Evolutionary conservation across 768 basidiomycete genomes (phyloP).

Genomic region (Lentinula sp.): DNA sequence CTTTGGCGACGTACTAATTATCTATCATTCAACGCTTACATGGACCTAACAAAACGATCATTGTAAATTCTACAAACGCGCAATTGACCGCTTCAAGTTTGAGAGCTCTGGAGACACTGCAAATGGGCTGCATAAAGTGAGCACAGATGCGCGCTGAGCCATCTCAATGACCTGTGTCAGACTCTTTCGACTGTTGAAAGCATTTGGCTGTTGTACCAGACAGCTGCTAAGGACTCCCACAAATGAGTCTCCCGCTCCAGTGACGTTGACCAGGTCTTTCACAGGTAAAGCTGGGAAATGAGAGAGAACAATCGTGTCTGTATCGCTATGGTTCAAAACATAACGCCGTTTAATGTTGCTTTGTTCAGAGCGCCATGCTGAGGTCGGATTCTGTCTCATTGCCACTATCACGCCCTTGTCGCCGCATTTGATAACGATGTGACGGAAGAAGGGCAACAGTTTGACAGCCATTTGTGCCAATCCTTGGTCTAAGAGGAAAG

Average conservation of each 20-base stretch:
- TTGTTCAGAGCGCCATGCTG: slow-evolving; percentile 44
- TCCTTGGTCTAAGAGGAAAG: slow-evolving; percentile 65
- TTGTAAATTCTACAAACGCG: background rate
- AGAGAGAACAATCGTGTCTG: slow-evolving; percentile 53
- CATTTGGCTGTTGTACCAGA: slow-evolving; percentile 36
- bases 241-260: slow-evolving; percentile 89
- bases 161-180: slow-evolving; percentile 40
- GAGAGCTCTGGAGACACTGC: slow-evolving; percentile 67
- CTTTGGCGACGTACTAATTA: slow-evolving; percentile 20
- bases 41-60: background rate
- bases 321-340: slow-evolving; percentile 44
- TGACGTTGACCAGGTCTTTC: slow-evolving; percentile 59
- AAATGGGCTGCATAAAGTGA: slow-evolving; percentile 49
- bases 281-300: slow-evolving; percentile 61
- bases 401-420: slow-evolving; percentile 56
- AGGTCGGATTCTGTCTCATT: slow-evolving; percentile 39
- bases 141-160: slow-evolving; percentile 60
- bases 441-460: slow-evolving; percentile 79
- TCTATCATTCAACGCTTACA: background rate
- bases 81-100: slow-evolving; percentile 7
- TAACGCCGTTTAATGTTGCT: slow-evolving; percentile 41
- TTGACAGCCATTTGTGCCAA: slow-evolving; percentile 75
- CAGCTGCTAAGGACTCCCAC: slow-evolving; percentile 78
- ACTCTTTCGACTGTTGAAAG: slow-evolving; percentile 38
- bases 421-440: slow-evolving; percentile 84